Percentiles rank a stretch among this genome's conserved stretches.
Evolutionary conservation across 495 filamentous ascomycete species (phyloP).

Genomic region (Hypoxylon fragiforme): DNA sequence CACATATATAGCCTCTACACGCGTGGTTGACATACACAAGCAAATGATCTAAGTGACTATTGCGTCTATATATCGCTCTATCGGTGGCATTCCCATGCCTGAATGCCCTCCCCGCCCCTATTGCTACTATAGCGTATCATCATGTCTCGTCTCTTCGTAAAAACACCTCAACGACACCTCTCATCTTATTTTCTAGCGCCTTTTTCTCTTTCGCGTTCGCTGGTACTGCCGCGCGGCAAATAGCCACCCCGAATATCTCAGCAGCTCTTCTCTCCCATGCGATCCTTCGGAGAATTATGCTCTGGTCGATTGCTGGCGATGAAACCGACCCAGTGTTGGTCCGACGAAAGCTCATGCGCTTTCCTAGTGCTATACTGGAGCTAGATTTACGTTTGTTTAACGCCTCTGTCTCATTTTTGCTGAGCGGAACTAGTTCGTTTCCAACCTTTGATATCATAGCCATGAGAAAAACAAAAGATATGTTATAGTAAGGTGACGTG

Average conservation of each 20-base stretch:
- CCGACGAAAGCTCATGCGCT: conserved; percentile 47
- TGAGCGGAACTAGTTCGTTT: conserved; percentile 51
- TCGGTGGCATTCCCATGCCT: background rate
- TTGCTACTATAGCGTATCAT: background rate
- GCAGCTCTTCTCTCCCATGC: conserved; percentile 49
- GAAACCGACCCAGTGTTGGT: conserved; percentile 19
- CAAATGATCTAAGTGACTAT: no score
- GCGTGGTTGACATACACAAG: no score
- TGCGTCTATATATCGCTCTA: conserved; percentile 2
- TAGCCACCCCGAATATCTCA: conserved; percentile 51
- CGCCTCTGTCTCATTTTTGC: conserved; percentile 40
- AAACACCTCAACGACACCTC: conserved; percentile 47
- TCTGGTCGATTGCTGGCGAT: conserved; percentile 30
- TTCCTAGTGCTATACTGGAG: conserved; percentile 30
- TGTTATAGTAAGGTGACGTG: conserved; percentile 72
- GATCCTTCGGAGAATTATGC: conserved; percentile 43
- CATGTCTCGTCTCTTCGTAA: conserved; percentile 25
- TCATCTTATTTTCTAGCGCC: conserved; percentile 49
- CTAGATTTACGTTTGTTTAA: conserved; percentile 24
- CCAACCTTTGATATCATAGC: conserved; percentile 65
- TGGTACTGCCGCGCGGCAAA: conserved; percentile 46
- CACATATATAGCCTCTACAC: no score
- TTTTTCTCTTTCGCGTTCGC: conserved; percentile 52
- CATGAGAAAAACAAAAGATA: conserved; percentile 83
- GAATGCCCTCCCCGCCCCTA: background rate